Base-by-base conservation (phyloP, 2,329 filamentous ascomycete species). In the Colletotrichum filicis region DNA sequence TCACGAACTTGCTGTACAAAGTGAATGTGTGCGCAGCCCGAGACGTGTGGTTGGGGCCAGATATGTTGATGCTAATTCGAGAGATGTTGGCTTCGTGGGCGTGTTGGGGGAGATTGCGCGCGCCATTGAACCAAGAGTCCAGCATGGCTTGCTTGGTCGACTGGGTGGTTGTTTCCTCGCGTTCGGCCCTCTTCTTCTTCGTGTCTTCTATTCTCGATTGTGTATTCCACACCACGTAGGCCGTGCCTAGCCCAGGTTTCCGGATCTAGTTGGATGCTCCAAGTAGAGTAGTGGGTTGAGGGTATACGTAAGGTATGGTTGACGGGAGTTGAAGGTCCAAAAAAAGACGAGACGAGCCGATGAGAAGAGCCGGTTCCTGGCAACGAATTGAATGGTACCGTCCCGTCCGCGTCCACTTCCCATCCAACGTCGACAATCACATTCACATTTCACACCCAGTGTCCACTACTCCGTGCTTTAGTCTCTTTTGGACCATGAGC, bases 221-320 rank as follows among this genome's bases (percentile, higher is more conserved):
- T 22, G 37, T 22, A 49, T 57, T 68, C 57, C 49, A 68, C 28
- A 67, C 53, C 57, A 22, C 26, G 4, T 61, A 42, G 28, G 24
- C 37, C n/a, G 69, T 46, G 32, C 65, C 66, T 53, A 64, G 66
- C 65, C 42, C 24, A 53, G 16, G 14, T 58, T 42, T 5, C 35
- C 30, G 53, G 28, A 35, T 52, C 42, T 4, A 60, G 22, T 28
- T 46, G 35, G 28, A 14, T 12, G 56, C 56, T 56, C 32, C 49
- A 46, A 61, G 53, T 61, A 61, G 35, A 69, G 37, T 52, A 52
- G 42, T 30, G 11, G n/a, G 42, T 12, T 12, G 42, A 61, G 65
- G 56, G 22, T 49, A 49, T 9, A 46, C 42, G 42, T 46, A 64
- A 58, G 66, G 60, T 60, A 64, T 65, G 66, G 60, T 60, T 69